Percentiles rank a stretch among this genome's conserved stretches.
Evolutionary conservation across 139 green algal species (phyloP).

Genomic region (Chlorella sorokiniana): DNA sequence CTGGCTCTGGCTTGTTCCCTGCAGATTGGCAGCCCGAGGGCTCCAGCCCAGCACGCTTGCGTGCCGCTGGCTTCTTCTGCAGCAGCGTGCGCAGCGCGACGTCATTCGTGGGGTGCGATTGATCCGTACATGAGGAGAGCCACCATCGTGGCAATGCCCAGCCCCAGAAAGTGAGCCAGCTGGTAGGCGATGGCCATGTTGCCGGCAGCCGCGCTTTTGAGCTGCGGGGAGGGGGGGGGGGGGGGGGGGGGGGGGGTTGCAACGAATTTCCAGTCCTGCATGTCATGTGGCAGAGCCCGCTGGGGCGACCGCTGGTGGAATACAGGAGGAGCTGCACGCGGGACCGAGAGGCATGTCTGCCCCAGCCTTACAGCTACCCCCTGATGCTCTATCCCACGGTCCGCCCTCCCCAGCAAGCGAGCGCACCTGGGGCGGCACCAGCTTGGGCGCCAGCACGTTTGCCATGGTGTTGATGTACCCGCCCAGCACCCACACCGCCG

Average conservation of each 20-base stretch:
- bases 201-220: slow-evolving; percentile 60
- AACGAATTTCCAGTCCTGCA: not conserved
- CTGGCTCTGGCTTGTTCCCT: too few relatives aligned
- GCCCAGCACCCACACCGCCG: slow-evolving; percentile 59
- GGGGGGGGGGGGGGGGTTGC: not conserved
- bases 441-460: slow-evolving; percentile 69
- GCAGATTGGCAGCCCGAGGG: too few relatives aligned
- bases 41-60: not conserved
- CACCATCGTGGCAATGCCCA: slow-evolving; percentile 48
- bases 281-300: not conserved
- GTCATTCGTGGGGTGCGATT: too few relatives aligned
- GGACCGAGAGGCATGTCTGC: too few relatives aligned
- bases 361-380: too few relatives aligned
- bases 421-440: slow-evolving; percentile 48
- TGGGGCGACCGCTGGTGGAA: too few relatives aligned
- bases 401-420: too few relatives aligned
- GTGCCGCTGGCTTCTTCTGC: not conserved
- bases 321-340: too few relatives aligned
- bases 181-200: slow-evolving; percentile 77
- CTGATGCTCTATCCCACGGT: too few relatives aligned
- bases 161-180: slow-evolving; percentile 59
- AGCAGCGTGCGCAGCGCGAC: too few relatives aligned
- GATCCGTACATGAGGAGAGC: not conserved
- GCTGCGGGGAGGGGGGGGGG: not conserved
- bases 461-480: slow-evolving; percentile 74